phyloP scores from a whole-genome alignment of 352 stramenopile genomes.

The Achlya hypogyna region DNA sequence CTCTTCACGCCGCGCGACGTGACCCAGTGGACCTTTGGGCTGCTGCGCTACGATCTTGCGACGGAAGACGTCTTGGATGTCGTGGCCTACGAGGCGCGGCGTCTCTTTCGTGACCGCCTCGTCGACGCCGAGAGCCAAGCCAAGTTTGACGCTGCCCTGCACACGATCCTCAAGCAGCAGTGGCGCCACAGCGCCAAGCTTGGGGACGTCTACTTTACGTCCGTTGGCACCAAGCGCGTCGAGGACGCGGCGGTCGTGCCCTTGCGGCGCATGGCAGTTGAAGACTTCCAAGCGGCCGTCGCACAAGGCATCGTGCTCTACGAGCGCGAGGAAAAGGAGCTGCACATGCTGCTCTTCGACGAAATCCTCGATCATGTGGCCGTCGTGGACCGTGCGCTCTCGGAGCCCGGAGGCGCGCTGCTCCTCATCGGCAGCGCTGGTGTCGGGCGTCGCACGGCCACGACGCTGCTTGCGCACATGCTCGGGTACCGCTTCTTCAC shows the following conservation, averaged over 20 bases:
- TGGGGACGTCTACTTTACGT: conserved; percentile 82
- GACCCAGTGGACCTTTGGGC: conserved; percentile 84
- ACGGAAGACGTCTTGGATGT: conserved; percentile 85
- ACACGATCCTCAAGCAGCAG: conserved; percentile 73
- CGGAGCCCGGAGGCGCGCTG: conserved; percentile 75
- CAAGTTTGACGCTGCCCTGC: conserved; percentile 83
- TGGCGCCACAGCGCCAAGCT: conserved; percentile 74
- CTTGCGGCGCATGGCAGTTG: conserved; percentile 47
- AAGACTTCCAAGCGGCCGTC: conserved; percentile 82
- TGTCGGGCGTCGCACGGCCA: conserved; percentile 78
- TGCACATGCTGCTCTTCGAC: conserved; percentile 90
- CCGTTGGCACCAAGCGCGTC: conserved; percentile 27
- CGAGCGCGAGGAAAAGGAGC: conserved; percentile 90
- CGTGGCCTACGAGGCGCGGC: conserved; percentile 80
- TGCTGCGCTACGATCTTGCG: conserved; percentile 86
- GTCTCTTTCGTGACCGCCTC: conserved; percentile 87
- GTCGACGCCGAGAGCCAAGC: conserved; percentile 64
- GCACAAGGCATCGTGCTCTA: conserved; percentile 89
- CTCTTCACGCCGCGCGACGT: conserved; percentile 90
- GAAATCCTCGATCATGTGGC: conserved; percentile 89
- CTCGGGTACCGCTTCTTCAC: conserved; percentile 82
- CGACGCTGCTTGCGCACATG: conserved; percentile 83
- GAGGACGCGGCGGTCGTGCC: conserved; percentile 24
- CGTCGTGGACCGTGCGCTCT: conserved; percentile 84
- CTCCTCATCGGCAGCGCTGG: conserved; percentile 84